Base-by-base conservation (phyloP, 2,329 filamentous ascomycete genomes). In the Aspergillus fischeri region DNA sequence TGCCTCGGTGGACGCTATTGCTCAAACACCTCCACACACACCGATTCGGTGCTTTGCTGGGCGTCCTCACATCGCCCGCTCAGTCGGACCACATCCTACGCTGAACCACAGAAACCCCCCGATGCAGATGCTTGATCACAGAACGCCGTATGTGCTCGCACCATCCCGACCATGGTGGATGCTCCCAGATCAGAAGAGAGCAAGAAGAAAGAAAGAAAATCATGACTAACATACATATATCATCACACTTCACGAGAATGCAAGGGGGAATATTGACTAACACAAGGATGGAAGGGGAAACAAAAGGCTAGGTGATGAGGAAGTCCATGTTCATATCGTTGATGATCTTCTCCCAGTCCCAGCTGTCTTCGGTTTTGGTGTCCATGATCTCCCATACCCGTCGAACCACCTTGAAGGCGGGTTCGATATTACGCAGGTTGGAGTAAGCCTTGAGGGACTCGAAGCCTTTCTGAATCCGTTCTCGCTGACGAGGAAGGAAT, bases 341-440 rank as follows among this genome's bases (percentile, higher is more conserved):
- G 60, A 86, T 84, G 57, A 86, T 82, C 58, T 75, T 81, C 70
- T 86, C 84, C 83, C 83, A 86, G 67, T 86, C 83, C 84, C 84
- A 86, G 54, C 80, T 81, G 55, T 84, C 80, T 57, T 80, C 77
- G 52, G 81, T 80, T 1, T 77, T 77, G 20, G 72, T 75, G 61
- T 86, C 83, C 83, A 86, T 86, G 54, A 83, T 73, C 56, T 79
- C 75, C 84, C 84, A 87, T 21, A 86, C 76, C 57, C 75, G 78
- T 54, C 81, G 73, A 20, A 86, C 82, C 8, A 86, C 79, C 55
- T 77, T 76, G 59, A 81, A 77, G 3, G 84, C 83, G 54, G 80
- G 79, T 50, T 77, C 73, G 60, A 86, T 85, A 63, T 86, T 86
- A 51, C 82, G 82, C 14, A 86, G 70, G 24, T 79, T 80, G 7